phyloP scores from a whole-genome alignment of 768 basidiomycete species.

The Tubosaeta sp. region DNA sequence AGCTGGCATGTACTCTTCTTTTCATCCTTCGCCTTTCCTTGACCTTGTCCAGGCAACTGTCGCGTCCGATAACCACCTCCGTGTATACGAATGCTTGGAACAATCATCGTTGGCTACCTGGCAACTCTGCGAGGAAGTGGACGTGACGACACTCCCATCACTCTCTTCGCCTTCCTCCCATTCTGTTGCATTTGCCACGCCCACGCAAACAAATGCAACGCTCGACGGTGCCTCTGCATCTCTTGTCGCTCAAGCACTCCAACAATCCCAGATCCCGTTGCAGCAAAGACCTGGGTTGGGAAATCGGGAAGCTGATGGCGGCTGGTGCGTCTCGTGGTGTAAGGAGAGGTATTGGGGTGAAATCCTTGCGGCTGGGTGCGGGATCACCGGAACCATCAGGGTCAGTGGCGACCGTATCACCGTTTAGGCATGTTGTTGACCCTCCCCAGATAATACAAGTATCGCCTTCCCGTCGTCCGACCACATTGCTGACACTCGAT shows the following conservation, averaged over 20 bases:
- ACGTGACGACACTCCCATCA: constrained; percentile 54
- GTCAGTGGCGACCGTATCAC: constrained; percentile 35
- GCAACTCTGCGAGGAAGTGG: constrained; percentile 74
- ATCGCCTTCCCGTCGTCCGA: constrained; percentile 62
- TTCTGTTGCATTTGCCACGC: constrained; percentile 62
- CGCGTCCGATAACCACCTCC: constrained; percentile 79
- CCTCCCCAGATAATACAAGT: constrained; percentile 65
- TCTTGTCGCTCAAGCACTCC: constrained; percentile 60
- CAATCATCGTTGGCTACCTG: constrained; percentile 66
- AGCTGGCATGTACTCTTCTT: constrained; percentile 54
- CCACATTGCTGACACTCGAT: constrained; percentile 53
- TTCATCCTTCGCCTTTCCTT: background rate
- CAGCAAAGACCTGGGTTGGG: constrained; percentile 43
- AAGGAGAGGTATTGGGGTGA: constrained; percentile 96
- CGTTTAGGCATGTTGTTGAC: constrained; percentile 1
- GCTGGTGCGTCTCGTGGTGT: constrained; percentile 95
- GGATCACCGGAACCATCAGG: constrained; percentile 70
- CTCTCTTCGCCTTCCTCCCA: constrained; percentile 40
- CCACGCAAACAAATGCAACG: constrained; percentile 57
- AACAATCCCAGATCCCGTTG: constrained; percentile 41
- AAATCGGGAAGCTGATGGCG: constrained; percentile 81
- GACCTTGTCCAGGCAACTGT: constrained; percentile 64
- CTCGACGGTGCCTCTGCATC: constrained; percentile 55
- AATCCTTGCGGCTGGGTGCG: constrained; percentile 73
- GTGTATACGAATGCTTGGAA: constrained; percentile 89